These are phyloP conservation scores for Camellia sinensis DNA, from an alignment of 148 eudicot species.

Conservation along the genomic window DNA sequence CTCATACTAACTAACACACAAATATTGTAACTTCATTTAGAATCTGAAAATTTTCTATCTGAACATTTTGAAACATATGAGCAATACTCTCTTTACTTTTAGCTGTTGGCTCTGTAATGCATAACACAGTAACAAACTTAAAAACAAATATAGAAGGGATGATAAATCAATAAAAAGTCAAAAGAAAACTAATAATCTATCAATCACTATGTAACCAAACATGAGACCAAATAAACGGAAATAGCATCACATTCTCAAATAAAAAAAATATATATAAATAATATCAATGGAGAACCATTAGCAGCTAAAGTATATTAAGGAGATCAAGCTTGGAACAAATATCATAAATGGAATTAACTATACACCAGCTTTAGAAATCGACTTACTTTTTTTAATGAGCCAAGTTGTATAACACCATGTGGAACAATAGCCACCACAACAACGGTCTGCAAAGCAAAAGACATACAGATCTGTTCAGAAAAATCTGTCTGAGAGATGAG, in stretches of 20 bases:
- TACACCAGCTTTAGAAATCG: background rate
- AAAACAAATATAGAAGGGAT: background rate
- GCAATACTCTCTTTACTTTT: background rate
- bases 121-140: background rate
- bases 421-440: constrained; percentile 65
- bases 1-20: background rate
- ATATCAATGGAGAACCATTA: background rate
- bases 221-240: background rate
- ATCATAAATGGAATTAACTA: background rate
- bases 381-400: constrained; percentile 73
- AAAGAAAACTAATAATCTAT: background rate
- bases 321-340: background rate
- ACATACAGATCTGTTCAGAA: background rate
- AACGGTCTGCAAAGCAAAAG: constrained; percentile 59
- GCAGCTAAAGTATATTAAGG: background rate
- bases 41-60: background rate
- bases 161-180: background rate
- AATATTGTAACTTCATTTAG: background rate
- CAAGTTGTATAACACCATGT: constrained; percentile 75
- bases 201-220: background rate
- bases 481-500: background rate
- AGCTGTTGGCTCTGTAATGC: background rate
- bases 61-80: background rate
- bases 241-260: background rate
- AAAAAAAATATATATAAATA: background rate